These are phyloP conservation scores for Russula virescens DNA, from an alignment of 768 basidiomycete species.

Conservation along the genomic window DNA sequence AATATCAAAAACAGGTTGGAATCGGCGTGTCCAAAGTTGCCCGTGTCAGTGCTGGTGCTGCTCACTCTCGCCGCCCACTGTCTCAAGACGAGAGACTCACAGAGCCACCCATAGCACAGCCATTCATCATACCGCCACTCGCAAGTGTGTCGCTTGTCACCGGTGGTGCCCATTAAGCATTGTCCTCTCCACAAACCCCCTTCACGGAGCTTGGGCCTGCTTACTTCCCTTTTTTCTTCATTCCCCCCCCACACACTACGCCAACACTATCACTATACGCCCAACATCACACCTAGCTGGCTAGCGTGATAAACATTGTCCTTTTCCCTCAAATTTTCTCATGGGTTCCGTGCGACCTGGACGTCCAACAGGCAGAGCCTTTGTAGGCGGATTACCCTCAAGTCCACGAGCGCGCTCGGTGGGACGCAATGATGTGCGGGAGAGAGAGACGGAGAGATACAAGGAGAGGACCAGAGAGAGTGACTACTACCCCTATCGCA, in stretches of 20 bases:
- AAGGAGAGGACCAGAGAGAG: conserved; percentile 11
- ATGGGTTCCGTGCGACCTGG: conserved; percentile 20
- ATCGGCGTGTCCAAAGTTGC: neutral
- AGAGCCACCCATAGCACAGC: neutral
- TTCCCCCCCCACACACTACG: neutral
- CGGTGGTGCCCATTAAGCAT: too few relatives aligned
- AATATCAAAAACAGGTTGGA: neutral
- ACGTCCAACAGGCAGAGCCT: conserved; percentile 6
- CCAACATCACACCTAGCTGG: conserved; percentile 14
- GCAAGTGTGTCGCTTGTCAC: too few relatives aligned
- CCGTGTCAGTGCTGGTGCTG: too few relatives aligned
- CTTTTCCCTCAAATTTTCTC: neutral
- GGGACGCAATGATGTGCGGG: conserved; percentile 23
- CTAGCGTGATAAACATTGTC: neutral
- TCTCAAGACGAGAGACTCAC: neutral
- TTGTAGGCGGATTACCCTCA: conserved; percentile 34
- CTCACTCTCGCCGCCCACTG: neutral
- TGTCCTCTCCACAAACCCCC: neutral
- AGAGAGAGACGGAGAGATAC: neutral
- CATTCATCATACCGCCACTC: neutral
- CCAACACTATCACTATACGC: neutral
- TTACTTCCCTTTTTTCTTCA: neutral
- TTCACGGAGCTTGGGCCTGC: neutral
- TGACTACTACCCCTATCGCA: conserved; percentile 18
- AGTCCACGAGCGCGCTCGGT: conserved; percentile 37